These are phyloP conservation scores for Trametes versicolor DNA, from an alignment of 1,284 basidiomycete species.

Conservation along the genomic window DNA sequence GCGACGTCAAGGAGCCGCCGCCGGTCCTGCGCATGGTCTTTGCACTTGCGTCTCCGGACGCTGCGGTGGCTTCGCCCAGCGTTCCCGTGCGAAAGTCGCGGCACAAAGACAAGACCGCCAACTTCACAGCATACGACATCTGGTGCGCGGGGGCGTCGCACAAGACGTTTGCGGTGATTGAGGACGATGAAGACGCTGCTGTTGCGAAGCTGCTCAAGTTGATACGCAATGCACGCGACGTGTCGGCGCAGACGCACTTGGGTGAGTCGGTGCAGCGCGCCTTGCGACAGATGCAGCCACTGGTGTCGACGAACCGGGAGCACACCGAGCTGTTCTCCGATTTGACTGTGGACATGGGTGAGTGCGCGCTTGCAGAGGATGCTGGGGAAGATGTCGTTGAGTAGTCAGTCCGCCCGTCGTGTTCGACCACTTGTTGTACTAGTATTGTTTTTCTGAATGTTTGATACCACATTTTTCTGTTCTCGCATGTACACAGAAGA, in stretches of 20 bases:
- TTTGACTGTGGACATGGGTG: neutral
- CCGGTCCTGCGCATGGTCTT: constrained; percentile 20
- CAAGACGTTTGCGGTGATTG: constrained; percentile 14
- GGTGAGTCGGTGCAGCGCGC: neutral
- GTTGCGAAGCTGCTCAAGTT: constrained; percentile 5
- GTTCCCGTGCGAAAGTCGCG: constrained; percentile 1
- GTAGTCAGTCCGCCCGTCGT: constrained; percentile 2
- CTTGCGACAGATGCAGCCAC: constrained; percentile 14
- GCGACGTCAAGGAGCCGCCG: constrained; percentile 8
- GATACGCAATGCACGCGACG: constrained; percentile 5
- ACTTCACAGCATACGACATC: constrained; percentile 20
- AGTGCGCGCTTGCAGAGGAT: constrained; percentile 13
- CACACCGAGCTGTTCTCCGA: constrained; percentile 6
- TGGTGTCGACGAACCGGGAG: constrained; percentile 9
- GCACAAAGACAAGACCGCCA: constrained; percentile 2
- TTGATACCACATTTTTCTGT: too few species aligned
- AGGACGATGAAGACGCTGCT: constrained; percentile 5
- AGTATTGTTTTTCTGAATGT: neutral
- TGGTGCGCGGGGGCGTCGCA: constrained; percentile 20
- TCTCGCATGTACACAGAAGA: too few species aligned
- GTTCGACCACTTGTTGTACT: constrained; percentile 2
- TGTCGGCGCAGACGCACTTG: neutral
- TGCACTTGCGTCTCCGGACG: constrained; percentile 14
- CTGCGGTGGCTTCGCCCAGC: constrained; percentile 2
- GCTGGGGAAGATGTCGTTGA: constrained; percentile 3